Base-by-base conservation (phyloP, 441 rosid genomes). In the Pelargonium myrrhifolium region DNA sequence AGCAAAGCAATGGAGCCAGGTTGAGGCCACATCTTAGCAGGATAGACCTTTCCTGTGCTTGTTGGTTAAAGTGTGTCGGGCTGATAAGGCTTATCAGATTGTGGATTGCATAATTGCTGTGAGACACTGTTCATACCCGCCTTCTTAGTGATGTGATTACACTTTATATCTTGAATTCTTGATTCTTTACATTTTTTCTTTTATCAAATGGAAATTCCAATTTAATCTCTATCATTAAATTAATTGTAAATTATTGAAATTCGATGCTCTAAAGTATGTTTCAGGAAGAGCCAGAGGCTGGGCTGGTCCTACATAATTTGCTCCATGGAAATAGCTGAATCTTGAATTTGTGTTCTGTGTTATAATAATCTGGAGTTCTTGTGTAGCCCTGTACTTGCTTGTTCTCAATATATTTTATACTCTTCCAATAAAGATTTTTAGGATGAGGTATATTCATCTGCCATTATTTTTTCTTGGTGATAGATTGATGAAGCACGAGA, bases 401-500 rank as follows among this genome's bases (percentile, higher is more conserved):
- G 63, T 64, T 8, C 45, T 63, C 35, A 55, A 21, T 7, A 31
- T 8, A 17, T 47, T 18, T 6, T 55, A 24, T 11, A 14, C 60
- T 43, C 22, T 17, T 59, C 56, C 43, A 7, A 18, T 51, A 22
- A 70, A 68, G 42, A 61, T 20, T 39, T 37, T 68, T 73, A 11
- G 66, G 66, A 22, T 24, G 6, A 20, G 22, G 9, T 43, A 59
- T 11, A 37, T 22, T 10, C 45, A 20, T 69, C 22, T 47, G 45
- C 63, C 24, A 59, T 10, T 59, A 6, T 61, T 45, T 58, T 70
- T 63, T 71, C 20, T 70, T 67, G 66, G 63, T 76, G 72, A 71
- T 79, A 94, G 99, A 63, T 80, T 0, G 96, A 89, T 78, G 96
- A 89, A 73, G 92, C 92, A 31, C 81, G 89, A 51, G 92, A 82